A percentile compares a stretch with the other conserved stretches of the same genome.
These are phyloP conservation scores for Gleditsia sinensis DNA, from an alignment of 306 rosid genomes.

Conservation along the genomic window DNA sequence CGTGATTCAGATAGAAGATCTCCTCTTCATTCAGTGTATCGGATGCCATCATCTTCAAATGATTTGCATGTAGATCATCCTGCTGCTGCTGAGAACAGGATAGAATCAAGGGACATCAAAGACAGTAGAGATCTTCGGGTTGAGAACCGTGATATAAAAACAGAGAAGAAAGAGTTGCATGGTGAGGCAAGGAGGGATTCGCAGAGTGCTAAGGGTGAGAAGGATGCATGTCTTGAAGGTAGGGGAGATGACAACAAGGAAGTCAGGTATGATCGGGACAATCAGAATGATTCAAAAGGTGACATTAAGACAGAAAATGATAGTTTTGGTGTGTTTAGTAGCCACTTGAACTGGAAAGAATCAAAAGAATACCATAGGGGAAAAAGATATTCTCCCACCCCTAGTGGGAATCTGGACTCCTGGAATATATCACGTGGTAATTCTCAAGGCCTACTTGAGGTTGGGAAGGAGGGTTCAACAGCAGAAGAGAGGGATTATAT, in stretches of 20 bases:
- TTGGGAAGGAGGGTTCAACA: conserved; percentile 58
- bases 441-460: conserved; percentile 57
- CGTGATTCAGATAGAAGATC: conserved; percentile 83
- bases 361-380: conserved; percentile 74
- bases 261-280: conserved; percentile 63
- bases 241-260: conserved; percentile 76
- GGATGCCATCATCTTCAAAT: conserved; percentile 61
- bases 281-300: conserved; percentile 60
- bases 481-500: conserved; percentile 65
- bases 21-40: conserved; percentile 62
- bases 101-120: conserved; percentile 69
- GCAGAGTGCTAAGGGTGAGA: conserved; percentile 66
- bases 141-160: conserved; percentile 75
- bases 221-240: conserved; percentile 64
- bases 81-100: conserved; percentile 54
- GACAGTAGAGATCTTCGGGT: conserved; percentile 63
- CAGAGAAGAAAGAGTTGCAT: conserved; percentile 65
- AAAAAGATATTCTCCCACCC: conserved; percentile 64
- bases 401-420: conserved; percentile 58
- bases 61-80: conserved; percentile 66
- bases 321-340: conserved; percentile 46
- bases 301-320: conserved; percentile 66
- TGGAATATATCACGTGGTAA: conserved; percentile 62
- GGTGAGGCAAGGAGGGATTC: conserved; percentile 71
- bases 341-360: conserved; percentile 80